A percentile compares a stretch with the other conserved stretches of the same genome.
Conservation (phyloP, 2,329 filamentous ascomycete species). For the Ophiostoma perfectum region DNA sequence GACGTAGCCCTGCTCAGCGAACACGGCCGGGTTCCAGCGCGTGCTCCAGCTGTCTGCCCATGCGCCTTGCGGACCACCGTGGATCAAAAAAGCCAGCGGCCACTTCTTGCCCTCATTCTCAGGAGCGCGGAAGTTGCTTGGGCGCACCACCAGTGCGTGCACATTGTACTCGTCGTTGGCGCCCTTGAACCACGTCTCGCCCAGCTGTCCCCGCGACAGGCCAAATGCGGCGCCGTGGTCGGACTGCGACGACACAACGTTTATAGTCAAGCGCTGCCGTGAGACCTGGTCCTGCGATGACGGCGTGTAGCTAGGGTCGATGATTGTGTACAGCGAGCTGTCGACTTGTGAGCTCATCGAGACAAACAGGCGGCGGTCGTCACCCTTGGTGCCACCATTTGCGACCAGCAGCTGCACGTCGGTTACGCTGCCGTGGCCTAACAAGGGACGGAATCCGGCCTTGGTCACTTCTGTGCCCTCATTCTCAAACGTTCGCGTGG, state of each 20-base stretch:
- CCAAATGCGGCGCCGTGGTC: conserved; percentile 63
- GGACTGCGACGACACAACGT: conserved; percentile 57
- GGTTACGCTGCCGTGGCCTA: conserved; percentile 46
- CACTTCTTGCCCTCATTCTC: conserved; percentile 55
- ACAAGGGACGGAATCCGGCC: conserved; percentile 19
- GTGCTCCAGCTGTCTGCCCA: conserved; percentile 74
- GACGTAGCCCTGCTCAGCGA: conserved; percentile 82
- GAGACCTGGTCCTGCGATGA: conserved; percentile 7
- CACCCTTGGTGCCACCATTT: conserved; percentile 32
- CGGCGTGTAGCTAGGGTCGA: conserved; percentile 39
- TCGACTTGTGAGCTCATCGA: conserved; percentile 65
- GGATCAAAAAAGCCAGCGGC: conserved; percentile 72
- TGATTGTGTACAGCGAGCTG: conserved; percentile 62
- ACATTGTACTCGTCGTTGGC: conserved; percentile 57
- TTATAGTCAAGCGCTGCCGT: conserved; percentile 29
- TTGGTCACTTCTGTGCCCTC: conserved; percentile 6
- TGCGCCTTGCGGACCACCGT: conserved; percentile 75
- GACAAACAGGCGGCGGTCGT: conserved; percentile 50
- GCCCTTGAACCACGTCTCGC: conserved; percentile 65
- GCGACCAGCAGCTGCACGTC: conserved; percentile 46
- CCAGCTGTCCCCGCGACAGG: conserved; percentile 56
- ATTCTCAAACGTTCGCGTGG: background rate
- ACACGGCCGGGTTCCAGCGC: conserved; percentile 80
- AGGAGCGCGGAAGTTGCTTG: conserved; percentile 58
- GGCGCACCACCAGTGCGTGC: conserved; percentile 65